Base-by-base conservation (phyloP, 495 filamentous ascomycete species). In the Xylaria castorea region DNA sequence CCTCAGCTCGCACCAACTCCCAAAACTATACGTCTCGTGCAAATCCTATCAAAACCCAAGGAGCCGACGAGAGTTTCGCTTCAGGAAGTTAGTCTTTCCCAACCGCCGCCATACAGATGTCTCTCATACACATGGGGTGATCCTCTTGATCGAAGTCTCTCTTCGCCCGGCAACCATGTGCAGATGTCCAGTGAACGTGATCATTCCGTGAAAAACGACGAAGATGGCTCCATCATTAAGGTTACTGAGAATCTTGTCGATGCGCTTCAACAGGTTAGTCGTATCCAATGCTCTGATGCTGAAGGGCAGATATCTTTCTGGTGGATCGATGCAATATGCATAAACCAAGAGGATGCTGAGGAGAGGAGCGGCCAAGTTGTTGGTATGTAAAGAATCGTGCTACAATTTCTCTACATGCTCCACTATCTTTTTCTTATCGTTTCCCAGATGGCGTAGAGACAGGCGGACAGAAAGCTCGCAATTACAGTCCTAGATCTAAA, bases 91-190 rank as follows among this genome's bases (percentile, higher is more conserved):
- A 22, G 9, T 38, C 48, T 68, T 20, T n/a, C 30, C 2, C 7
- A 40, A 14, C 16, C 66, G 34, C 71, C 73, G 11, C 66, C 73
- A 50, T 82, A 79, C 53, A 74, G 77, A 42, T 78, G 78, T 34
- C 61, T 82, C 12, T 82, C 80, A 0, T 82, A 82, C 66, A 72
- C 73, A 7, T 82, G 80, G 80, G 76, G 80, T 36, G 70, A 78
- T 71, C 12, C 73, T 42, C 63, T 73, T 46, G 48, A 66, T 25
- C 48, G 34, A 40, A 51, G 66, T 16, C 48, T 68, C 22, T 68
- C 66, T 50, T 55, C 46, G 22, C 48, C 66, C 6, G 32, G 12
- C 1, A 53, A 38, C 25, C 9, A 22, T 3, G 11, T 27, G 32
- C 27, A 32, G 11, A 53, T 68, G n/a, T 36, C 68, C 57, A 12